A percentile compares a stretch with the other conserved stretches of the same genome.
phyloP scores from a whole-genome alignment of 192 early-diverging fungal genomes.

The Backusella liffmaniae region DNA sequence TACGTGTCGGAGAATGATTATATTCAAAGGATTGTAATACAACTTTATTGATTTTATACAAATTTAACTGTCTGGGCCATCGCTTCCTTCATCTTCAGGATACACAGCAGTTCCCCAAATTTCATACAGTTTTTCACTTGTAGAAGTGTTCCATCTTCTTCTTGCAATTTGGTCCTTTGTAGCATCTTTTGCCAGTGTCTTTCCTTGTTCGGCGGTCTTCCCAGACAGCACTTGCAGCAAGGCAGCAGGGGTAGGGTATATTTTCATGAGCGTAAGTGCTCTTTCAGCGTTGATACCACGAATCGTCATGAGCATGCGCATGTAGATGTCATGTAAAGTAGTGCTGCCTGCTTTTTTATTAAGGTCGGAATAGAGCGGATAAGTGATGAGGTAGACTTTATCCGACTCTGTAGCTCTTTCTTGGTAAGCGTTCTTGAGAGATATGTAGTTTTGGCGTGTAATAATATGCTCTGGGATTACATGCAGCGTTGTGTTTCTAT shows the following conservation, averaged over 20 bases:
- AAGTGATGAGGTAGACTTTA: constrained; percentile 51
- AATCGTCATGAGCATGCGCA: constrained; percentile 82
- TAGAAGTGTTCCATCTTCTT: constrained; percentile 48
- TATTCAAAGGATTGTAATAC: neutral
- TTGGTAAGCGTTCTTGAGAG: constrained; percentile 37
- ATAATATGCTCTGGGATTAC: constrained; percentile 53
- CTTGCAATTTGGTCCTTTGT: constrained; percentile 34
- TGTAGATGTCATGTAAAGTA: constrained; percentile 75
- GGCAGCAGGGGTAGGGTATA: constrained; percentile 66
- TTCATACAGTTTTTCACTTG: constrained; percentile 55
- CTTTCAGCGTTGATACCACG: constrained; percentile 85
- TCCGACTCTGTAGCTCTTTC: constrained; percentile 2
- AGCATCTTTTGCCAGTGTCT: constrained; percentile 47
- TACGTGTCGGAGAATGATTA: neutral
- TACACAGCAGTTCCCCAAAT: constrained; percentile 49
- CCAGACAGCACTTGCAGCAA: constrained; percentile 48
- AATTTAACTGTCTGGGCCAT: neutral
- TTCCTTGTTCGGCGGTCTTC: constrained; percentile 41
- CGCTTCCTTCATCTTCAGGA: neutral
- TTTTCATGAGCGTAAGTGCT: constrained; percentile 66
- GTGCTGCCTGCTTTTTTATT: constrained; percentile 75
- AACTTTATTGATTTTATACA: constrained; percentile 2
- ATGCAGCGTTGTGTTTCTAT: constrained; percentile 48
- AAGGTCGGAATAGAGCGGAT: constrained; percentile 60
- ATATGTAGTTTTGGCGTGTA: constrained; percentile 48